Evolutionary conservation across 2,329 filamentous ascomycete species (phyloP), one percentile per base, ranked within the genome.

Genomic region (Hymenoscyphus repandus): DNA sequence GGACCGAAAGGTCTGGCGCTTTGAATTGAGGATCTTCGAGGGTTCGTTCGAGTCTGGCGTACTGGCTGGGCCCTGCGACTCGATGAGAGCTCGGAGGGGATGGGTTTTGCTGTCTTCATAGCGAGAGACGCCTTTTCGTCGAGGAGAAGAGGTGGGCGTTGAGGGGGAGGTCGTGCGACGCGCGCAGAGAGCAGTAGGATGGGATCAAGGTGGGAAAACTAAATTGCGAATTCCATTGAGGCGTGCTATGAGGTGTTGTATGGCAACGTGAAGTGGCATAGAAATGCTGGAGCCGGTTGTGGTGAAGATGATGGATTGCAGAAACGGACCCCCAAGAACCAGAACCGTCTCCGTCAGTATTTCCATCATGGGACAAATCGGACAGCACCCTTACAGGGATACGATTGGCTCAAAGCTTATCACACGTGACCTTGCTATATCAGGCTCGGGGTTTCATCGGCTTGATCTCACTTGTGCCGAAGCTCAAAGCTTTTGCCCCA

Each of bases 41-140:
- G 80, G 64, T 86, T 85, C 50, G 77, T 81, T 64, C 82, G 79
- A 62, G 82, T 78, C 68, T 85, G 82, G 56, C 82, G 81, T 61
- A 80, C 73, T 43, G 82, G 82, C 63, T 85, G 82, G 50, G 79
- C 78, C 66, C 81, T 74, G 62, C 81, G 77, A 69, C 72, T 75
- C 54, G 78, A 76, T 33, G 58, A 56, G 47, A 57, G 50, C 48
- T 66, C 64, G 22, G 60, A 49, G 45, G 61, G 54, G 18, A 52
- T 45, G 50, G 54, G 56, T 58, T 65, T 66, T 53, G 60, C 54
- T 12, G 64, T 64, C 59, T 64, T 68, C 66, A 68, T 68, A 13
- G 55, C 62, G 53, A 50, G 41, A 52, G 45, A 49, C 51, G 52
- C 51, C 47, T 54, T 54, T 53, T 53, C 44, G 36, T 36, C 41